These are phyloP conservation scores for Citrullus colocynthis DNA, from an alignment of 306 rosid species.

Conservation along the genomic window DNA sequence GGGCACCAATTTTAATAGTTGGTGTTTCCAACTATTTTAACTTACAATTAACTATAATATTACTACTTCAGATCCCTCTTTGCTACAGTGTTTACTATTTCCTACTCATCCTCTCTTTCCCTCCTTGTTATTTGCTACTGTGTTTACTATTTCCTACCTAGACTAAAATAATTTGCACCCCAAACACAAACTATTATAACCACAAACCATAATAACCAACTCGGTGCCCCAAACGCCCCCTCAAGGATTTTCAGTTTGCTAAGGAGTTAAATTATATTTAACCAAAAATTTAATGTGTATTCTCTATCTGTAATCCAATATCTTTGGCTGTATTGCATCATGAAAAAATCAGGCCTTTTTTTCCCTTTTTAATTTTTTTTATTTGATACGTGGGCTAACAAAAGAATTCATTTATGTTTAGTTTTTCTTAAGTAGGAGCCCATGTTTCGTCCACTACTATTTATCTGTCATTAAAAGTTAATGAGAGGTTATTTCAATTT, in stretches of 20 bases:
- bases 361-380: background rate
- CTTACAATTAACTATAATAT: too few species aligned
- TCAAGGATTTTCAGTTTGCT: background rate
- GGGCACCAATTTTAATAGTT: too few species aligned
- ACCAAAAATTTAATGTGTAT: background rate
- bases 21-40: too few species aligned
- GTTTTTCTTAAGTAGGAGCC: background rate
- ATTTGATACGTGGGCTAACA: background rate
- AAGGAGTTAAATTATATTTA: background rate
- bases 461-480: background rate
- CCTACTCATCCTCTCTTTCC: too few species aligned
- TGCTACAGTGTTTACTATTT: too few species aligned
- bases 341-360: background rate
- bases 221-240: too few species aligned
- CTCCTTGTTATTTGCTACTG: too few species aligned
- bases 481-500: conserved; percentile 9
- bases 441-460: background rate
- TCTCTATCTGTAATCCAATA: background rate
- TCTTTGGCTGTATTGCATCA: background rate
- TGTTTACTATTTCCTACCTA: too few species aligned
- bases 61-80: too few species aligned
- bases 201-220: too few species aligned
- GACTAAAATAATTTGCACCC: too few species aligned
- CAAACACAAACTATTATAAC: too few species aligned
- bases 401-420: background rate